These are phyloP conservation scores for Ambrosiella cleistominuta DNA, from an alignment of 2,329 filamentous ascomycete genomes.

Conservation along the genomic window DNA sequence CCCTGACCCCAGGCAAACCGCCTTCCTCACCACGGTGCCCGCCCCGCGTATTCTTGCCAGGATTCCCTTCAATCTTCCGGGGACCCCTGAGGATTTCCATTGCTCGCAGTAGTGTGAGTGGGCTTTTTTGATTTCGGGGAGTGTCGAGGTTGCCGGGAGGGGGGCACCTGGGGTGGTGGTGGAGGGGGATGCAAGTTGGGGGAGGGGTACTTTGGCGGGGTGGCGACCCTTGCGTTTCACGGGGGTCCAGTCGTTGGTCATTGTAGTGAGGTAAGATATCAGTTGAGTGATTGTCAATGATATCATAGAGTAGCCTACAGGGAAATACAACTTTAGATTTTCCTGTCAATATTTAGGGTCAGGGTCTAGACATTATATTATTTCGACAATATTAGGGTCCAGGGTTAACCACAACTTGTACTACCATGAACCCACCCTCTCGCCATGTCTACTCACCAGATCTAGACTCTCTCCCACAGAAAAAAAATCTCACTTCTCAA, in stretches of 20 bases:
- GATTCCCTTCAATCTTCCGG: neutral
- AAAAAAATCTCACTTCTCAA: too few species aligned
- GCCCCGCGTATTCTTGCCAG: neutral
- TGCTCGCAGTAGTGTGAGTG: neutral
- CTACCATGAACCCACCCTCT: too few species aligned
- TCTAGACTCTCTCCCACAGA: too few species aligned
- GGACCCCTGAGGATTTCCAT: neutral
- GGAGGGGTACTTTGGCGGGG: neutral
- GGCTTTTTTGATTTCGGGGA: neutral
- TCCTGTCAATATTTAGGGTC: too few species aligned
- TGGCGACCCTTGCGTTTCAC: constrained; percentile 2
- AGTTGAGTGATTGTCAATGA: neutral
- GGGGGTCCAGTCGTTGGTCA: constrained; percentile 5
- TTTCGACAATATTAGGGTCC: too few species aligned
- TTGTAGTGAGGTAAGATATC: neutral
- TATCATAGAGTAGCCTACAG: too few species aligned
- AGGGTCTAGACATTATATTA: too few species aligned
- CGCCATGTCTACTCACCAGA: too few species aligned
- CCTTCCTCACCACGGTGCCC: constrained; percentile 15
- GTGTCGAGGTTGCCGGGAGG: neutral
- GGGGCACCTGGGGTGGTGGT: neutral
- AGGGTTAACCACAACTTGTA: too few species aligned
- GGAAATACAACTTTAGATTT: too few species aligned
- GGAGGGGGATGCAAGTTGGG: neutral
- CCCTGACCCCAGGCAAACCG: constrained; percentile 38